These are phyloP conservation scores for Hypoxylon sp. DNA, from an alignment of 2,329 filamentous ascomycete species.

Conservation along the genomic window DNA sequence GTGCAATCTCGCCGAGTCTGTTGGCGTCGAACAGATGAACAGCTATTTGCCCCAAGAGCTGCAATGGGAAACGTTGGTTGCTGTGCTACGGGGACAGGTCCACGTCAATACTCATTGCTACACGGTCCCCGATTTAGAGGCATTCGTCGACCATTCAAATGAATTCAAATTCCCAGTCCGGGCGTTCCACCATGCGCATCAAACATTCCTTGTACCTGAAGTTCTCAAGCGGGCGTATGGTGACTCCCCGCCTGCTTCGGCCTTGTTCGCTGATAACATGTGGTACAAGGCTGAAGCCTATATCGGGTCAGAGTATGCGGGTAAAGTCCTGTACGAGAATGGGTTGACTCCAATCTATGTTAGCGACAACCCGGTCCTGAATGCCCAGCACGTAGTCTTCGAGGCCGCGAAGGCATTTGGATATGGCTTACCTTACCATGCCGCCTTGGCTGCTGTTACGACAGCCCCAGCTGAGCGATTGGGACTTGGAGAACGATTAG, in stretches of 20 bases:
- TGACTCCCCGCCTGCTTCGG: constrained; percentile 68
- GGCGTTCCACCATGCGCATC: constrained; percentile 79
- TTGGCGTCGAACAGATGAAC: constrained; percentile 66
- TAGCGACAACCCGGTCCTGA: constrained; percentile 79
- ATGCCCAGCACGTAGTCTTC: constrained; percentile 78
- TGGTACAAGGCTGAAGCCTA: constrained; percentile 80
- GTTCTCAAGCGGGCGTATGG: constrained; percentile 72
- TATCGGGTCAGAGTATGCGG: constrained; percentile 75
- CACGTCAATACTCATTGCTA: constrained; percentile 81
- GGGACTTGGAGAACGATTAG: constrained; percentile 70
- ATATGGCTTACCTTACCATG: constrained; percentile 74
- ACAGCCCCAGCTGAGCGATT: constrained; percentile 71
- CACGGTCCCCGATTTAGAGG: constrained; percentile 77
- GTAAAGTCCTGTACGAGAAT: constrained; percentile 75
- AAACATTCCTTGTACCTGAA: constrained; percentile 77
- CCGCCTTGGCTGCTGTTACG: constrained; percentile 71
- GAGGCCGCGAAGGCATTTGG: constrained; percentile 73
- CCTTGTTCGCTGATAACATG: constrained; percentile 81
- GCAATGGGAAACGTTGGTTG: constrained; percentile 74
- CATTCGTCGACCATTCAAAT: constrained; percentile 78
- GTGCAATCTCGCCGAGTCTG: constrained; percentile 70
- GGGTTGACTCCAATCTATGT: constrained; percentile 77
- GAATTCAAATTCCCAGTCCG: constrained; percentile 78
- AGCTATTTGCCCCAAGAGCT: constrained; percentile 74
- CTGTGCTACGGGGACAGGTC: constrained; percentile 76